Conservation (phyloP, 2,329 filamentous ascomycete genomes). For the Cladosporium sp. region DNA sequence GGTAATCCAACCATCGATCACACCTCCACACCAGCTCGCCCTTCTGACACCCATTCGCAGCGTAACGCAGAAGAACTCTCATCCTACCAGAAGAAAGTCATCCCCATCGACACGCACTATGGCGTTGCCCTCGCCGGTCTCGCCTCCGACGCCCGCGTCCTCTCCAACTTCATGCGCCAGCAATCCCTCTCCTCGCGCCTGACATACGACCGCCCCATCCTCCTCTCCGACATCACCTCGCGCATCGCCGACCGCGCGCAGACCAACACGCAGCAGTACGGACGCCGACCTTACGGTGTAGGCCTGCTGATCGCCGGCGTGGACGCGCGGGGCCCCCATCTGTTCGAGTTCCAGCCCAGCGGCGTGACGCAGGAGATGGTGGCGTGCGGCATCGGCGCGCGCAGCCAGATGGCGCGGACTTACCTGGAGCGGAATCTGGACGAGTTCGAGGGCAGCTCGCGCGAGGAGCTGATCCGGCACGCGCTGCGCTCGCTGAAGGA, state of each 20-base stretch:
- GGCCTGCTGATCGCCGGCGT: conserved; percentile 88
- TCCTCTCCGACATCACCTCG: conserved; percentile 78
- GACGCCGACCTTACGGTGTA: conserved; percentile 92
- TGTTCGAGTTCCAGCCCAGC: conserved; percentile 96
- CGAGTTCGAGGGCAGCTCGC: conserved; percentile 65
- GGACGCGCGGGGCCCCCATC: conserved; percentile 86
- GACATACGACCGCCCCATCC: conserved; percentile 90
- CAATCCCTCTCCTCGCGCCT: conserved; percentile 93
- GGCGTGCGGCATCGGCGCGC: conserved; percentile 90
- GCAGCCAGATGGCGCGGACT: conserved; percentile 95
- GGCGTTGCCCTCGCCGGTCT: conserved; percentile 94
- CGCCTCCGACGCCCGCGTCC: conserved; percentile 93
- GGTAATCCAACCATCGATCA: conserved; percentile 46
- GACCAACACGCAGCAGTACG: conserved; percentile 96
- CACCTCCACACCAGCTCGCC: neutral
- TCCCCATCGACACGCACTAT: conserved; percentile 90
- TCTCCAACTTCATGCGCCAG: conserved; percentile 99
- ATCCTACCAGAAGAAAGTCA: conserved; percentile 99
- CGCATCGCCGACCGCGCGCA: conserved; percentile 96
- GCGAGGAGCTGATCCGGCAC: conserved; percentile 86
- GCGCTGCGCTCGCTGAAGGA: conserved; percentile 89
- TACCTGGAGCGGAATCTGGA: conserved; percentile 93
- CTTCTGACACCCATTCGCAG: conserved; percentile 41
- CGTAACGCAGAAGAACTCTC: conserved; percentile 98
- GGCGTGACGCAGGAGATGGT: conserved; percentile 97